These are phyloP conservation scores for Apocynum venetum DNA, from an alignment of 257 asterid species.

Conservation along the genomic window DNA sequence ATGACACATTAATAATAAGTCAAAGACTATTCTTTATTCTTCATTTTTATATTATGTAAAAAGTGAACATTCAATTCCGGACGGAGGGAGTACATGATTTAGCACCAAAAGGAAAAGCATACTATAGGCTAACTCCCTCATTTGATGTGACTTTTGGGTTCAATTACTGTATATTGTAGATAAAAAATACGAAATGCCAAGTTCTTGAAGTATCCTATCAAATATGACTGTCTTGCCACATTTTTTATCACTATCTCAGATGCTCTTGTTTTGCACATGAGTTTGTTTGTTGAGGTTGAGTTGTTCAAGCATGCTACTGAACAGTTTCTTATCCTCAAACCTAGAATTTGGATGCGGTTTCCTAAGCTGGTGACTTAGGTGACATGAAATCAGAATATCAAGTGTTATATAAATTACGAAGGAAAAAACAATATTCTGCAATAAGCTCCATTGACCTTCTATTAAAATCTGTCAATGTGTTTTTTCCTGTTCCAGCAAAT, in stretches of 20 bases:
- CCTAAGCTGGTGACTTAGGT: neutral
- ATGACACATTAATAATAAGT: no score
- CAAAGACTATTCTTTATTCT: no score
- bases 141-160: neutral
- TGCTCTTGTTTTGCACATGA: neutral
- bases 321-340: neutral
- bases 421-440: neutral
- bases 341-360: neutral
- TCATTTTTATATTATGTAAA: no score
- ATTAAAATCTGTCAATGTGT: neutral
- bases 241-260: neutral
- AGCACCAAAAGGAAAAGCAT: neutral
- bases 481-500: constrained; percentile 2
- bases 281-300: neutral
- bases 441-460: neutral
- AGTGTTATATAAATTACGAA: neutral
- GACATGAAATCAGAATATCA: neutral
- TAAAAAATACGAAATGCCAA: neutral
- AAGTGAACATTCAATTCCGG: no score
- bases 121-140: neutral
- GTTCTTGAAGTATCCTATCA: neutral
- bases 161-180: neutral
- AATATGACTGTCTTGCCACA: neutral
- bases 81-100: neutral
- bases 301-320: neutral